phyloP scores from a whole-genome alignment of 495 filamentous ascomycete genomes.

The Hyaloscypha hepaticicola region DNA sequence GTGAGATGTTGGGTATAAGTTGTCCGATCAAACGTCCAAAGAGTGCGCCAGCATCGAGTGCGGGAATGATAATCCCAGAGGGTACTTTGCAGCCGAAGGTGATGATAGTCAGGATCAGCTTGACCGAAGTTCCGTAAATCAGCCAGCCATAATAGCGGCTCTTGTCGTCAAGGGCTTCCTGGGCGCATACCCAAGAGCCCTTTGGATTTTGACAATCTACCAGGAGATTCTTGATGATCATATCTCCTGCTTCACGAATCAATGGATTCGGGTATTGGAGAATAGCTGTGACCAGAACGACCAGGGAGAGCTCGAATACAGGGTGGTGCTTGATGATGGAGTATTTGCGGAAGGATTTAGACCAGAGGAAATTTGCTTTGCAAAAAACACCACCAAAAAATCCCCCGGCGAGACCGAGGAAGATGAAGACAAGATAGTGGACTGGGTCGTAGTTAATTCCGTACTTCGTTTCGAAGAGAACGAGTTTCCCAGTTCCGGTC shows the following conservation, averaged over 20 bases:
- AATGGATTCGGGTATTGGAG: slow-evolving; percentile 55
- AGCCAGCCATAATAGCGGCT: slow-evolving; percentile 48
- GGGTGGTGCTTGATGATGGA: slow-evolving; percentile 50
- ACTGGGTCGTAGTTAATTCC: slow-evolving; percentile 49
- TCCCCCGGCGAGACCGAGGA: slow-evolving; percentile 55
- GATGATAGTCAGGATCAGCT: slow-evolving; percentile 54
- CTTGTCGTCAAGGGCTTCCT: slow-evolving; percentile 39
- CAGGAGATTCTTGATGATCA: slow-evolving; percentile 53
- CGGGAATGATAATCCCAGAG: slow-evolving; percentile 58
- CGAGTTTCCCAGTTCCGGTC: slow-evolving; percentile 55
- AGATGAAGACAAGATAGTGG: slow-evolving; percentile 55
- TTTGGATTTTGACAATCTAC: slow-evolving; percentile 46
- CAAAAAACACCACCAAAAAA: slow-evolving; percentile 57
- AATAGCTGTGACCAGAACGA: slow-evolving; percentile 51
- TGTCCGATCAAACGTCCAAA: slow-evolving; percentile 57
- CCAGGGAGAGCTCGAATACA: slow-evolving; percentile 52
- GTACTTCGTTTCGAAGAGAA: slow-evolving; percentile 60
- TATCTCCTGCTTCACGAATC: slow-evolving; percentile 51
- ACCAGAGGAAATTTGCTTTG: slow-evolving; percentile 55
- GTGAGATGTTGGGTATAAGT: slow-evolving; percentile 44
- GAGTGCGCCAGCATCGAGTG: slow-evolving; percentile 55
- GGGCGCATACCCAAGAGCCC: slow-evolving; percentile 49
- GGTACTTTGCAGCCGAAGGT: slow-evolving; percentile 60
- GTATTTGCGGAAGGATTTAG: slow-evolving; percentile 51
- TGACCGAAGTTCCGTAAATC: slow-evolving; percentile 50